Percentiles rank a stretch among this genome's conserved stretches.
These are phyloP conservation scores for Pyrus bretschneideri DNA, from an alignment of 306 rosid genomes.

Conservation along the genomic window DNA sequence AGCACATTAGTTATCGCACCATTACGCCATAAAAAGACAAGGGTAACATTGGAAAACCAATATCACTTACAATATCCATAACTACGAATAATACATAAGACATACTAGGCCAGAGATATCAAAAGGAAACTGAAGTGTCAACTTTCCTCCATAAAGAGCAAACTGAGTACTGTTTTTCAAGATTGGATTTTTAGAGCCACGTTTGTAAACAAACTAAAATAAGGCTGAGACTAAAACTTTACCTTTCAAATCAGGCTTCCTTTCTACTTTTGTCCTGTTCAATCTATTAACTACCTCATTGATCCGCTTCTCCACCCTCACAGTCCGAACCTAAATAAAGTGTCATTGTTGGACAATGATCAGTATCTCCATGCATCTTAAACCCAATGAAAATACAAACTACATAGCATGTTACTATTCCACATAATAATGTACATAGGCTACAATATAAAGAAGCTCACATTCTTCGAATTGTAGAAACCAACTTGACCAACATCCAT, in stretches of 20 bases:
- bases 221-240: constrained; percentile 10
- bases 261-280: constrained; percentile 89
- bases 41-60: background rate
- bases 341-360: constrained; percentile 18
- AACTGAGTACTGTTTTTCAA: background rate
- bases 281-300: constrained; percentile 84
- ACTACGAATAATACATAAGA: background rate
- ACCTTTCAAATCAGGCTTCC: constrained; percentile 95
- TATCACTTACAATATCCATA: background rate
- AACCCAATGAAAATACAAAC: constrained; percentile 4
- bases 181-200: background rate
- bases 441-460: constrained; percentile 18
- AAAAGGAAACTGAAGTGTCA: background rate
- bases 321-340: constrained; percentile 64
- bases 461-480: constrained; percentile 75
- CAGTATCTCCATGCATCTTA: constrained; percentile 11
- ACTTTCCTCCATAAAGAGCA: background rate
- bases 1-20: background rate
- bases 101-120: background rate
- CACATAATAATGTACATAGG: background rate
- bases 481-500: constrained; percentile 99
- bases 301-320: constrained; percentile 87
- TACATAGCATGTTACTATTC: background rate
- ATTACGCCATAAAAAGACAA: background rate
- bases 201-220: background rate